Percentiles rank a stretch among this genome's conserved stretches.
Conservation (phyloP, 805 yeast genomes). For the Ogataea siamensis region DNA sequence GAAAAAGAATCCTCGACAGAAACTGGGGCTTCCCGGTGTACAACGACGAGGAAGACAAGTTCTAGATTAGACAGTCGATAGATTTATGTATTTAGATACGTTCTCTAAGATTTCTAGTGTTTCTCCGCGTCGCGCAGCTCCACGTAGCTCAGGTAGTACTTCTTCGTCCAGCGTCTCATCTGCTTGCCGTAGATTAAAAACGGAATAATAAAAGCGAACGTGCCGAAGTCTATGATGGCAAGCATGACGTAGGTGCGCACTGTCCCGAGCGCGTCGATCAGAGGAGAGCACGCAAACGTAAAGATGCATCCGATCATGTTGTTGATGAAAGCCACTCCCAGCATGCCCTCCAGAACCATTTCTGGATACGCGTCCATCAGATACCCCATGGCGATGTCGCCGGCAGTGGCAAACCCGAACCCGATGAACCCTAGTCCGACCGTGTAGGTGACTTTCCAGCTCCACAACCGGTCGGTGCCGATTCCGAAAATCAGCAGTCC, state of each 20-base stretch:
- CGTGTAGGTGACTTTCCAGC: slow-evolving; percentile 51
- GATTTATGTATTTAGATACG: too few relatives aligned
- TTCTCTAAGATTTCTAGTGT: slow-evolving; percentile 10
- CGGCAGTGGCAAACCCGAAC: slow-evolving; percentile 67
- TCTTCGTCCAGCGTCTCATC: slow-evolving; percentile 54
- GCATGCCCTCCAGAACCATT: slow-evolving; percentile 69
- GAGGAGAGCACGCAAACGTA: slow-evolving; percentile 61
- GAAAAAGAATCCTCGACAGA: slow-evolving; percentile 17
- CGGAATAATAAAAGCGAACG: slow-evolving; percentile 52
- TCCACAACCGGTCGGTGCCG: slow-evolving; percentile 56
- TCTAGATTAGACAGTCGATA: neutral
- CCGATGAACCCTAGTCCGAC: slow-evolving; percentile 65
- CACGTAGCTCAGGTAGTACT: slow-evolving; percentile 51
- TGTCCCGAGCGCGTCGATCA: slow-evolving; percentile 57
- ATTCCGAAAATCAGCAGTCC: slow-evolving; percentile 67
- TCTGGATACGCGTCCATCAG: slow-evolving; percentile 69
- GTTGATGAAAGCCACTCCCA: slow-evolving; percentile 63
- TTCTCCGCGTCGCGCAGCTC: slow-evolving; percentile 47
- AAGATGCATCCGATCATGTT: slow-evolving; percentile 64
- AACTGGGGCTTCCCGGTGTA: slow-evolving; percentile 25
- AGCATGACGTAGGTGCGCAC: slow-evolving; percentile 58
- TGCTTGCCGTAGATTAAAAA: slow-evolving; percentile 25
- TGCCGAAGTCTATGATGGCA: slow-evolving; percentile 58
- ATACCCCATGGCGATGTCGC: slow-evolving; percentile 67
- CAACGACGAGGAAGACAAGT: slow-evolving; percentile 19